These are phyloP conservation scores for Pichia californica DNA, from an alignment of 805 yeast genomes.

Conservation along the genomic window DNA sequence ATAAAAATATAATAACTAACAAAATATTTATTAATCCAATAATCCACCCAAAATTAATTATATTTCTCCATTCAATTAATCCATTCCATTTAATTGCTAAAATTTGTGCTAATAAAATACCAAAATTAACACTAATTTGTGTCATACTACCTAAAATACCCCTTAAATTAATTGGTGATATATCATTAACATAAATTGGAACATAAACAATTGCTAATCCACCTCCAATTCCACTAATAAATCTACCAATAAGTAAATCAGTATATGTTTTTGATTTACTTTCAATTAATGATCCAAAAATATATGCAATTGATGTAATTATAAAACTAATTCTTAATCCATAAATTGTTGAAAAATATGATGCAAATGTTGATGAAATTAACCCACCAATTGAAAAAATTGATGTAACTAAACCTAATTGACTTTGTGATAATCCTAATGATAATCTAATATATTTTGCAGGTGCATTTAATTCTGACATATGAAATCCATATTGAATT, in stretches of 20 bases:
- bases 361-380: slow-evolving; percentile 64
- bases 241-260: slow-evolving; percentile 57
- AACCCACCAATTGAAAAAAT: slow-evolving; percentile 82
- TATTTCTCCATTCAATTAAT: slow-evolving; percentile 61
- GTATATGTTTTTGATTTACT: slow-evolving; percentile 40
- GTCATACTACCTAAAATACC: slow-evolving; percentile 87
- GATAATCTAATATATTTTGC: slow-evolving; percentile 43
- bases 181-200: slow-evolving; percentile 75
- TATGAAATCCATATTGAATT: slow-evolving; percentile 88
- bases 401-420: slow-evolving; percentile 70
- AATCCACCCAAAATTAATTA: slow-evolving; percentile 55
- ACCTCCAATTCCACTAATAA: slow-evolving; percentile 78
- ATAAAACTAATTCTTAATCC: slow-evolving; percentile 58
- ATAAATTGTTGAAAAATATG: slow-evolving; percentile 51
- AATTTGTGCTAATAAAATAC: slow-evolving; percentile 75
- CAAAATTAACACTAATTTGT: slow-evolving; percentile 80
- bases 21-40: slow-evolving; percentile 46
- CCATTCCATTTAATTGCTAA: slow-evolving; percentile 66
- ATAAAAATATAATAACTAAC: slow-evolving; percentile 36
- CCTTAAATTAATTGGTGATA: slow-evolving; percentile 59
- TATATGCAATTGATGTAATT: slow-evolving; percentile 43
- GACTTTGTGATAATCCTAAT: slow-evolving; percentile 31
- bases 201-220: slow-evolving; percentile 83
- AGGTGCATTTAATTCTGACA: slow-evolving; percentile 93
- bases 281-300: slow-evolving; percentile 59